Evolutionary conservation across 768 basidiomycete species (phyloP).

Genomic region (Pleurotus pulmonarius): DNA sequence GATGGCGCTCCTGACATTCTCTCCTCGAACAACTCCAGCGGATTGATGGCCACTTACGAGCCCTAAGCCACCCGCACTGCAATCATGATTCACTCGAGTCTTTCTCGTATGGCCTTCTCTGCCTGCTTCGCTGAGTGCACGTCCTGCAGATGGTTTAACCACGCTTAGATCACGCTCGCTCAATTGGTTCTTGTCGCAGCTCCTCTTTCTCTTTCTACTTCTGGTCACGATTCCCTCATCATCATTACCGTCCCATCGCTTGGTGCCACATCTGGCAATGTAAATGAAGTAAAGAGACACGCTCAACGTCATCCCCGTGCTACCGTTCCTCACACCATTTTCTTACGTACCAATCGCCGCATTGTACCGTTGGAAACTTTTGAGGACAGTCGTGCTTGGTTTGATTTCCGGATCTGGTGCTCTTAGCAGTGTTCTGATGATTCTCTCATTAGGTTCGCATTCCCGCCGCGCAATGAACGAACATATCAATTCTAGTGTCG

Average conservation of each 20-base stretch:
- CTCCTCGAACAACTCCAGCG: too few species aligned
- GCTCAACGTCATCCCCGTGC: conserved; percentile 49
- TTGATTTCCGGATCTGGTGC: conserved; percentile 78
- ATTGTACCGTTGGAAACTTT: conserved; percentile 62
- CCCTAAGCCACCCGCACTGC: too few species aligned
- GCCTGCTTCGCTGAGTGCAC: too few species aligned
- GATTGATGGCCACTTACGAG: too few species aligned
- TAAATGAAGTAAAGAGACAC: conserved; percentile 15
- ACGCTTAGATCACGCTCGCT: conserved; percentile 52
- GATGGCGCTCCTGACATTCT: too few species aligned
- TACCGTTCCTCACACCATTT: conserved; percentile 52
- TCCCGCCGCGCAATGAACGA: conserved; percentile 15
- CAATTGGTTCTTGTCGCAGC: conserved; percentile 68
- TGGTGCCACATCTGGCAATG: conserved; percentile 19
- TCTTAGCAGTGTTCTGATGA: conserved; percentile 61
- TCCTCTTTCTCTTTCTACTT: conserved; percentile 54
- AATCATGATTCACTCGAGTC: too few species aligned
- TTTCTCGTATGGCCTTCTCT: too few species aligned
- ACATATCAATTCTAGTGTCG: conserved; percentile 38
- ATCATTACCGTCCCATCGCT: conserved; percentile 55
- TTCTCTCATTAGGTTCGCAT: conserved; percentile 39
- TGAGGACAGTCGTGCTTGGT: conserved; percentile 77
- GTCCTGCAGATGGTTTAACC: too few species aligned
- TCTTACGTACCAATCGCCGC: conserved; percentile 61
- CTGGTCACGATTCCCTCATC: conserved; percentile 62